Conservation (phyloP, 148 eudicot species). For the Chenopodium formosanum region DNA sequence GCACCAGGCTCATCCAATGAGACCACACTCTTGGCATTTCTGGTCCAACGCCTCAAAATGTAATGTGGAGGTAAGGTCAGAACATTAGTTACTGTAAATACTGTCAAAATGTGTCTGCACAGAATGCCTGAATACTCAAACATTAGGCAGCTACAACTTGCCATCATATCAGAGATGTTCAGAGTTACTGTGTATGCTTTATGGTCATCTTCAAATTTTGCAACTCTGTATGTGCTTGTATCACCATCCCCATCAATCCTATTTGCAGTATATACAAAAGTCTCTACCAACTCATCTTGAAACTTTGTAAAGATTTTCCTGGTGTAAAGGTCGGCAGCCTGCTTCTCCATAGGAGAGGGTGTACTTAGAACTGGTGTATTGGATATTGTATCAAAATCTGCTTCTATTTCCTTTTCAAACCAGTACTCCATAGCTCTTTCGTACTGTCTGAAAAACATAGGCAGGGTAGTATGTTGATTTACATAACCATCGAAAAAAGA, state of each 20-base stretch:
- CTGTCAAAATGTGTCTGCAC: conserved; percentile 86
- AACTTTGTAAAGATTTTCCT: conserved; percentile 76
- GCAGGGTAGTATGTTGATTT: conserved; percentile 75
- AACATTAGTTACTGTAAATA: conserved; percentile 84
- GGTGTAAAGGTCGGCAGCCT: conserved; percentile 76
- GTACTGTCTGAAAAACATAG: conserved; percentile 87
- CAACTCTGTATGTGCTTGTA: conserved; percentile 73
- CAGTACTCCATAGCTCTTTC: conserved; percentile 89
- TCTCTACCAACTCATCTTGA: conserved; percentile 93
- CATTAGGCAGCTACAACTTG: conserved; percentile 87
- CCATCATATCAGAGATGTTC: conserved; percentile 63
- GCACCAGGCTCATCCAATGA: conserved; percentile 41
- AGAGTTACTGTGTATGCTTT: conserved; percentile 69
- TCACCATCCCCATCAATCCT: conserved; percentile 68
- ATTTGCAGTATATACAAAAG: conserved; percentile 92
- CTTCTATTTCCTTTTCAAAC: conserved; percentile 76
- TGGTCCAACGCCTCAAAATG: conserved; percentile 87
- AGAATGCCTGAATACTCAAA: conserved; percentile 89
- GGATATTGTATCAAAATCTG: conserved; percentile 74
- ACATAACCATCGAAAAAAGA: conserved; percentile 84
- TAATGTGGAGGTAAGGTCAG: conserved; percentile 89
- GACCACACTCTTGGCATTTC: conserved; percentile 62
- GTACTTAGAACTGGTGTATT: conserved; percentile 70
- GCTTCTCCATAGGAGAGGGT: conserved; percentile 98
- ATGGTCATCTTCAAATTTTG: conserved; percentile 80